phyloP scores from a whole-genome alignment of 371 early-diverging fungal genomes.

The Ordospora colligata region DNA sequence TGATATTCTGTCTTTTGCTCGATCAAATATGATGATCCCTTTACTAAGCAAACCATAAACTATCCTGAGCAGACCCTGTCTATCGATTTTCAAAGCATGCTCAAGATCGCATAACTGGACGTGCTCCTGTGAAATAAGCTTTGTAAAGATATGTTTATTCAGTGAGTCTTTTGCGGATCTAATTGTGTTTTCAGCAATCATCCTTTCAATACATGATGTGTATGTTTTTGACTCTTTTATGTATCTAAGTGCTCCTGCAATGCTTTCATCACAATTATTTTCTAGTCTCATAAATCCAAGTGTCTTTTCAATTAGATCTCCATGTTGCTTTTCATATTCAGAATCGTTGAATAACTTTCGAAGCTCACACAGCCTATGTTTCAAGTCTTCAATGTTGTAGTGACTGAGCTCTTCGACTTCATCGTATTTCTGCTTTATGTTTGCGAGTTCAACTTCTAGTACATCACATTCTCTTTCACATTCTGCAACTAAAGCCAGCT shows the following conservation, averaged over 20 bases:
- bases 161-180: neutral
- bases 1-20: constrained; percentile 5
- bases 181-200: neutral
- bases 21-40: constrained; percentile 33
- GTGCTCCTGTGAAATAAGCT: neutral
- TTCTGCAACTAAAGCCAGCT: neutral
- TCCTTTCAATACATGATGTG: neutral
- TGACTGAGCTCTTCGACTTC: neutral
- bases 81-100: neutral
- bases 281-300: constrained; percentile 4
- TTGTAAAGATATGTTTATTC: neutral
- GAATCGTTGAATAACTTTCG: constrained; percentile 17
- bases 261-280: neutral
- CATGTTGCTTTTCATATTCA: constrained; percentile 3
- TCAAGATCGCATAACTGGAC: neutral
- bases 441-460: constrained; percentile 31
- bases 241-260: constrained; percentile 1
- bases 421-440: constrained; percentile 11
- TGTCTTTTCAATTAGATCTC: neutral
- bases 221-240: neutral
- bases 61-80: constrained; percentile 2
- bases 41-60: constrained; percentile 27
- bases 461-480: constrained; percentile 34
- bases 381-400: neutral
- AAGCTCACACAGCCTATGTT: neutral